Evolutionary conservation across 768 basidiomycete genomes (phyloP).

Genomic region (Russula earlei): DNA sequence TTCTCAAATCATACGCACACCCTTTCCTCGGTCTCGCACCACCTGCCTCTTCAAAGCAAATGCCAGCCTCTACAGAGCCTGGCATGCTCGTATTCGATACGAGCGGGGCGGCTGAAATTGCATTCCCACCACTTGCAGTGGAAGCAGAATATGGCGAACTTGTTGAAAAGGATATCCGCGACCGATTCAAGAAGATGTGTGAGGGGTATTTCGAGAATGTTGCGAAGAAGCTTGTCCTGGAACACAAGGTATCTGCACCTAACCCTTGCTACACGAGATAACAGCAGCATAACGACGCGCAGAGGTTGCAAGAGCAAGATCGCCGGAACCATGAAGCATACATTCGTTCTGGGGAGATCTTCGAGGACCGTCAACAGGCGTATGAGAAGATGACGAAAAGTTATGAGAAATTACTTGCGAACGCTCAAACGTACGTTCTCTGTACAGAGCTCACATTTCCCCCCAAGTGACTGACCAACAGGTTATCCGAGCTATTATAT

Average conservation of each 20-base stretch:
- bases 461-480: conserved; percentile 24
- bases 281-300: background rate
- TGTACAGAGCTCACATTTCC: background rate
- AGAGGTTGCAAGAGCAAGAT: conserved; percentile 97
- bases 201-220: conserved; percentile 90
- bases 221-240: conserved; percentile 82
- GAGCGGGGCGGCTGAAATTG: conserved; percentile 30
- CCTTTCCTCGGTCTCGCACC: conserved; percentile 78
- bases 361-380: conserved; percentile 96
- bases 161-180: conserved; percentile 77
- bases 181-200: conserved; percentile 87
- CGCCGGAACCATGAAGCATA: conserved; percentile 97
- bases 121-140: conserved; percentile 21
- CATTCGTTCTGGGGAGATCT: conserved; percentile 97
- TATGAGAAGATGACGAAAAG: conserved; percentile 98
- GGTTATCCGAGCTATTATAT: conserved; percentile 86
- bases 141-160: conserved; percentile 57
- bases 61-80: conserved; percentile 43
- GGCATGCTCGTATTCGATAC: conserved; percentile 41
- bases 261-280: background rate
- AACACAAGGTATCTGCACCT: conserved; percentile 61
- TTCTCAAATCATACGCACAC: conserved; percentile 85
- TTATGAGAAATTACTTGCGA: conserved; percentile 85
- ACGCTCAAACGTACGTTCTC: conserved; percentile 68
- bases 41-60: conserved; percentile 45